Percentiles rank a stretch among this genome's conserved stretches.
Conservation (phyloP, 257 asterid species). For the Ajuga chamaepitys region DNA sequence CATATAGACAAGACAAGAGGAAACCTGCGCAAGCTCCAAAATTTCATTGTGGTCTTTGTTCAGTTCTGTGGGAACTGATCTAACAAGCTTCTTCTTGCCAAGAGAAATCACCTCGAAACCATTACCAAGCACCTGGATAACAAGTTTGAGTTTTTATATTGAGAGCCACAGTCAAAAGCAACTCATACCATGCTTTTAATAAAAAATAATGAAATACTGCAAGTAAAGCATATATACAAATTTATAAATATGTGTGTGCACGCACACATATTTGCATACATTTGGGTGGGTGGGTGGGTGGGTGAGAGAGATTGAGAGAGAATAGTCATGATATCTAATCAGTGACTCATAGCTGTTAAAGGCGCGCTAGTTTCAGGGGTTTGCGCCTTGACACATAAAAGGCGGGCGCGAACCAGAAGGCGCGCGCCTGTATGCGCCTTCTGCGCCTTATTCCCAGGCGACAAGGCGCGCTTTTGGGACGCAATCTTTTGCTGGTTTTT, state of each 20-base stretch:
- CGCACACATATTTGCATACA: neutral
- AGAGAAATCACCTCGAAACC: constrained; percentile 95
- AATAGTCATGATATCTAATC: neutral
- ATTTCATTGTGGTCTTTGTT: constrained; percentile 96
- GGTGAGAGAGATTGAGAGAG: neutral
- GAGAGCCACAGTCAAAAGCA: neutral
- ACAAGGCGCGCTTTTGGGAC: too few species aligned
- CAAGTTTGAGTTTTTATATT: neutral
- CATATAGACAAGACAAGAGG: constrained; percentile 3
- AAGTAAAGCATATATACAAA: neutral
- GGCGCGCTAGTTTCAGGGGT: too few species aligned
- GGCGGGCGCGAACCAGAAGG: too few species aligned
- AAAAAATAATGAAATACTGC: neutral
- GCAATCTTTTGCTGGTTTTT: too few species aligned
- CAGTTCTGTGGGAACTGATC: constrained; percentile 98
- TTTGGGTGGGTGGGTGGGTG: too few species aligned
- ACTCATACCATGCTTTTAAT: neutral
- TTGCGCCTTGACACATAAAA: too few species aligned
- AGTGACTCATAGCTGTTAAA: too few species aligned
- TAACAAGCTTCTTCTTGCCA: constrained; percentile 82
- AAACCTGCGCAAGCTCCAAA: constrained; percentile 95
- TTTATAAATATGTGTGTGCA: neutral
- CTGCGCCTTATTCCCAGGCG: too few species aligned
- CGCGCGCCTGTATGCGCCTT: too few species aligned
- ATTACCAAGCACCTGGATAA: constrained; percentile 73